phyloP scores from a whole-genome alignment of 2,329 filamentous ascomycete species.

The Ceratocystis variospora region DNA sequence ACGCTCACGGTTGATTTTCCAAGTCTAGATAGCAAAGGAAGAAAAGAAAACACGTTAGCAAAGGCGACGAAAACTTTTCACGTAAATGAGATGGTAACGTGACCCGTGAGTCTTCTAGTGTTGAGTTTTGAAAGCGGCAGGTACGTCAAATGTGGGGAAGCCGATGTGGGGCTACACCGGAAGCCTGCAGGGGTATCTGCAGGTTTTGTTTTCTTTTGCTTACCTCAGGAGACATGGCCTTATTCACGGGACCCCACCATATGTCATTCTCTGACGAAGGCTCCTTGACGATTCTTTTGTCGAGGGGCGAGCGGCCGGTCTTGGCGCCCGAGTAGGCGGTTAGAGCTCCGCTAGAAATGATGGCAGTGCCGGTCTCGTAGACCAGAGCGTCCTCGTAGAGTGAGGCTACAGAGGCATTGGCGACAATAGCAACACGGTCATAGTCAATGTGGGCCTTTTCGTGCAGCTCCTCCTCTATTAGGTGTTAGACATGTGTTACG shows the following conservation, averaged over 20 bases:
- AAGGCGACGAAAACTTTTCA: background rate
- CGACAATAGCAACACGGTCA: conserved; percentile 89
- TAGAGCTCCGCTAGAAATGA: conserved; percentile 86
- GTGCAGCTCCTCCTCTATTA: conserved; percentile 75
- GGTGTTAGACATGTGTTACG: conserved; percentile 19
- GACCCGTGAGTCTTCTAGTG: background rate
- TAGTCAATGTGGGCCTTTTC: conserved; percentile 99
- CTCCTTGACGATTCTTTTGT: conserved; percentile 97
- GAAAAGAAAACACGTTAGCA: conserved; percentile 1
- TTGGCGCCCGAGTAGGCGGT: conserved; percentile 97
- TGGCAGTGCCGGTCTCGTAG: conserved; percentile 94
- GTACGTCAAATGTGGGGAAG: conserved; percentile 18
- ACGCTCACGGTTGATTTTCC: conserved; percentile 98
- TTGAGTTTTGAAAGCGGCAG: background rate
- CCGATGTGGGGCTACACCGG: background rate
- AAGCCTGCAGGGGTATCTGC: background rate
- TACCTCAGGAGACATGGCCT: conserved; percentile 95
- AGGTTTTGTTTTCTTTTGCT: conserved; percentile 23
- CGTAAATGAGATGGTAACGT: background rate
- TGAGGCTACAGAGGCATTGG: conserved; percentile 87
- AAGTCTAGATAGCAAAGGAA: conserved; percentile 50
- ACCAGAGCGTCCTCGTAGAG: conserved; percentile 95
- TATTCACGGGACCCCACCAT: conserved; percentile 99
- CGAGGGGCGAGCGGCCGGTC: conserved; percentile 88
- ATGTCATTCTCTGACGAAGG: conserved; percentile 75